Conservation (phyloP, 305 asterid genomes). For the Fraxinus floribunda region DNA sequence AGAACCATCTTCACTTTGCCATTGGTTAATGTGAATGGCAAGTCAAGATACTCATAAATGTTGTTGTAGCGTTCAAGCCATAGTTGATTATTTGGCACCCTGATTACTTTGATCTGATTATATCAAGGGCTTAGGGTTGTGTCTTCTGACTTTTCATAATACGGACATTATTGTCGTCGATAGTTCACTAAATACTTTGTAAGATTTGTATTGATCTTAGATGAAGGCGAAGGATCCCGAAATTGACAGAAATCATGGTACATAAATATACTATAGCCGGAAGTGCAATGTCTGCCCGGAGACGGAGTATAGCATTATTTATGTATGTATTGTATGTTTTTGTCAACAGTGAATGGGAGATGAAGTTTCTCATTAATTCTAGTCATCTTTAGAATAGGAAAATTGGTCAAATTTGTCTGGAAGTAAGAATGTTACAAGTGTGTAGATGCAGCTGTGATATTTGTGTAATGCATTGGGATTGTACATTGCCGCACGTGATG, state of each 20-base stretch:
- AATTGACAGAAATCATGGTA: neutral
- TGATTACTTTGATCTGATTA: no score
- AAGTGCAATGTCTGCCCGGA: neutral
- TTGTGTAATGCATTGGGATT: neutral
- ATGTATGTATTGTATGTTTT: neutral
- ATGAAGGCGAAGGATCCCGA: neutral
- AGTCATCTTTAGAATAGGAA: neutral
- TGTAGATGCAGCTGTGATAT: neutral
- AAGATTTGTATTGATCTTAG: neutral
- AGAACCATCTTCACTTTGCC: neutral
- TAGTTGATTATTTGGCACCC: neutral
- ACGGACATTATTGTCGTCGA: no score
- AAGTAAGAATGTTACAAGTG: neutral
- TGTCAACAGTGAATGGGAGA: neutral
- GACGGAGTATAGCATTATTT: neutral
- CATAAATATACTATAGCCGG: neutral
- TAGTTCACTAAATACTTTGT: neutral
- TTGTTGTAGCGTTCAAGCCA: neutral
- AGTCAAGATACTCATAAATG: neutral
- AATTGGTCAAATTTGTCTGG: neutral
- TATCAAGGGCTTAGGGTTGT: neutral
- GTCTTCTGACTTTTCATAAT: neutral
- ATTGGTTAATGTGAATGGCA: neutral
- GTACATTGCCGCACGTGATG: neutral
- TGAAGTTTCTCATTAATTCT: neutral